These are phyloP conservation scores for Solanum chilense DNA, from an alignment of 257 asterid genomes.

Conservation along the genomic window DNA sequence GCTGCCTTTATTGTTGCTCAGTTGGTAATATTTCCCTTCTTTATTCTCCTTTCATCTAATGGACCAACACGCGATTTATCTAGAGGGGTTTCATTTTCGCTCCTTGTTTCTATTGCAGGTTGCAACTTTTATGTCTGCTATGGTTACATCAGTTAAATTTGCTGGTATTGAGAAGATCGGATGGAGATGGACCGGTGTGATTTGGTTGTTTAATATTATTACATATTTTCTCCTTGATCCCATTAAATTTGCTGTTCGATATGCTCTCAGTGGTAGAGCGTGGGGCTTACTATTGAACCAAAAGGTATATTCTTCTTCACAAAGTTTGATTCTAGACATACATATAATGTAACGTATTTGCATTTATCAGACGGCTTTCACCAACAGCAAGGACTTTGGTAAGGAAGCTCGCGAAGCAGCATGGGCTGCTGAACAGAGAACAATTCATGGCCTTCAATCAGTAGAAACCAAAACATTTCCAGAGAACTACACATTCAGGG, in stretches of 20 bases:
- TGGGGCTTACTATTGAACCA: constrained; percentile 31
- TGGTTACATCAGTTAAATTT: constrained; percentile 14
- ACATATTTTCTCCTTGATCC: constrained; percentile 37
- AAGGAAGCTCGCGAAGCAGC: constrained; percentile 58
- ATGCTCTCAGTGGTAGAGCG: constrained; percentile 39
- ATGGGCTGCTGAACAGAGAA: constrained; percentile 66
- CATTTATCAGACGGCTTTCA: constrained; percentile 38
- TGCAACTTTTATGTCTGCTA: constrained; percentile 48
- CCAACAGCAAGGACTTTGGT: constrained; percentile 42
- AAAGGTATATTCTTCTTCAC: constrained; percentile 5
- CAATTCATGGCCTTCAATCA: constrained; percentile 46
- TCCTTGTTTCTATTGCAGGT: constrained; percentile 10
- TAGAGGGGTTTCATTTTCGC: neutral
- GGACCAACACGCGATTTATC: neutral
- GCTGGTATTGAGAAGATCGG: constrained; percentile 34
- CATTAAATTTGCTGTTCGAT: constrained; percentile 32
- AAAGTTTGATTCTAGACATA: neutral
- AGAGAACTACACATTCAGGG: constrained; percentile 31
- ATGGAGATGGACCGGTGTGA: constrained; percentile 40
- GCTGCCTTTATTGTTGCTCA: constrained; percentile 52
- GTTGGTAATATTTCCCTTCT: constrained; percentile 19
- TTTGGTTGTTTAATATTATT: constrained; percentile 35
- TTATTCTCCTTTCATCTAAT: neutral
- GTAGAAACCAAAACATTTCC: constrained; percentile 15
- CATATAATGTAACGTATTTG: neutral